A percentile compares a stretch with the other conserved stretches of the same genome.
Evolutionary conservation across 768 basidiomycete genomes (phyloP).

Genomic region (Crassisporium funariophilum): DNA sequence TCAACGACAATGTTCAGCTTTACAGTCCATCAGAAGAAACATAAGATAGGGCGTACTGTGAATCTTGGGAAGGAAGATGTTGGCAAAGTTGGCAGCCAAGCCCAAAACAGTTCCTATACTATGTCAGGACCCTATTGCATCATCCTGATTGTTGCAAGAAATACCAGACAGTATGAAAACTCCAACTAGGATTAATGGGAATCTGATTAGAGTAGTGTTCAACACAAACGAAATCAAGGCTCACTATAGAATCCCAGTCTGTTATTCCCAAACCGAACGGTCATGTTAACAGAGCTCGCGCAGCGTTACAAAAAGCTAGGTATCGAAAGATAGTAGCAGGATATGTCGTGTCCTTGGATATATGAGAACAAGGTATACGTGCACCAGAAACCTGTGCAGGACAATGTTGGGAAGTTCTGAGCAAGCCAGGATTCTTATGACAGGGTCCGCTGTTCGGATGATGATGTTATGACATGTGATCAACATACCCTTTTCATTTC

Average conservation of each 20-base stretch:
- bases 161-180: conserved; percentile 49
- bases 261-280: conserved; percentile 59
- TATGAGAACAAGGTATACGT: not conserved
- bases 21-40: conserved; percentile 1
- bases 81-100: conserved; percentile 66
- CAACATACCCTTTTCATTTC: not conserved
- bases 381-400: not conserved
- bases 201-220: conserved; percentile 6
- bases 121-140: not conserved
- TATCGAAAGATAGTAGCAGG: not conserved
- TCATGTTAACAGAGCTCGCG: conserved; percentile 41
- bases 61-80: conserved; percentile 62
- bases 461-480: too few species aligned
- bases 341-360: not conserved
- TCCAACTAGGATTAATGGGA: conserved; percentile 32
- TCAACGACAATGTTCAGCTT: not conserved
- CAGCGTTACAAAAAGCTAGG: conserved; percentile 1
- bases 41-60: conserved; percentile 49
- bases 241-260: conserved; percentile 54
- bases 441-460: too few species aligned
- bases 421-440: too few species aligned
- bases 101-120: conserved; percentile 61
- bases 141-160: conserved; percentile 1
- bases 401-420: too few species aligned
- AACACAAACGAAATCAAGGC: conserved; percentile 18